A percentile compares a stretch with the other conserved stretches of the same genome.
phyloP scores from a whole-genome alignment of 176 grass and related monocot species.

The Bonia amplexicaulis region DNA sequence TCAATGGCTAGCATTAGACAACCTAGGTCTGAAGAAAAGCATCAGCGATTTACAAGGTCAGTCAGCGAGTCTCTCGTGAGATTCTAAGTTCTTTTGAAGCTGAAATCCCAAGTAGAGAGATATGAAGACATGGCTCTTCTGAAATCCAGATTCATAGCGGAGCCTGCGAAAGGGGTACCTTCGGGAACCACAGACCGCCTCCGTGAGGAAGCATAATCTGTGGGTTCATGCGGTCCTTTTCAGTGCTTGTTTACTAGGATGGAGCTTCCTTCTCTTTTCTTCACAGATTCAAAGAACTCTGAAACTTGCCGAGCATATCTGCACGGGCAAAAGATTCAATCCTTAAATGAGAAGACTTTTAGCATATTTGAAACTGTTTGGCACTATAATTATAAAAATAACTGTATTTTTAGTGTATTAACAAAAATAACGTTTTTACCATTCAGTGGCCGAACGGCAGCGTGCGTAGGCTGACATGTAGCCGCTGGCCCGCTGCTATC shows the following conservation, averaged over 20 bases:
- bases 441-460: too few relatives aligned
- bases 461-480: too few relatives aligned
- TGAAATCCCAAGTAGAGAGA: constrained; percentile 44
- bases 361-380: too few relatives aligned
- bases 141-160: constrained; percentile 48
- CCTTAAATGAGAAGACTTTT: too few relatives aligned
- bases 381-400: too few relatives aligned
- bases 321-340: neutral
- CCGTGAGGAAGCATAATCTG: constrained; percentile 57
- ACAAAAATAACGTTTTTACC: too few relatives aligned
- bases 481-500: too few relatives aligned
- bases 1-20: constrained; percentile 16
- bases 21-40: constrained; percentile 21
- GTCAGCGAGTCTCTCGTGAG: neutral
- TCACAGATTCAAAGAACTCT: constrained; percentile 96
- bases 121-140: constrained; percentile 74
- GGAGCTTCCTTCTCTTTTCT: constrained; percentile 82
- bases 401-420: too few relatives aligned
- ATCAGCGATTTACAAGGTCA: constrained; percentile 33
- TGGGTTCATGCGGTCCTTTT: constrained; percentile 28
- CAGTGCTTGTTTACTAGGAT: constrained; percentile 25
- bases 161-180: constrained; percentile 25
- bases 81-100: neutral
- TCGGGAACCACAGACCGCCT: constrained; percentile 53
- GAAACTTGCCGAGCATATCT: constrained; percentile 94